Evolutionary conservation across 257 asterid species (phyloP), one percentile per base, ranked within the genome.

Genomic region (Galeopsis tetrahit): DNA sequence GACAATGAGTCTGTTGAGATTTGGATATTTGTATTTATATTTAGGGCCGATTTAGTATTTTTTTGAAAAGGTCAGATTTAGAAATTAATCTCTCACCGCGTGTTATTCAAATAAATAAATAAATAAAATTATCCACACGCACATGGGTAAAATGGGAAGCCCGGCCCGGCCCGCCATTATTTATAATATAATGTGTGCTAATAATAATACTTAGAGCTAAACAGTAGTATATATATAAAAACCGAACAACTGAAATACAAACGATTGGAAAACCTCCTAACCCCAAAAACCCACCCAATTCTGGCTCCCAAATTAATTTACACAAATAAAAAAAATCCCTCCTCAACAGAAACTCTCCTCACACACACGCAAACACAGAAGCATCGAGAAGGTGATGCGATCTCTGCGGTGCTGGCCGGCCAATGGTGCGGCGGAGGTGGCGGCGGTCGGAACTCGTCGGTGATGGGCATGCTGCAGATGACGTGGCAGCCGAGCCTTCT

Each of bases 381-480:
- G 75, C 60, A 17, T 63, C 72, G 76, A 71, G 73, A 63, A 66
- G 82, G 79, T 75, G 86, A 83, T 86, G 90, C 88, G 88, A 86
- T 86, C 83, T 68, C 79, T 78, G 81, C 40, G 83, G 85, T 77
- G 77, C 73, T 59, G 79, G 86, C 66, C 84, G 81, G 85, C 83
- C 90, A 74, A 85, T 85, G 90, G 79, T 85, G 82, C 80, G 79
- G 82, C 77, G 71, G 82, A 55, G 85, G 81, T 28, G 87, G 86
- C 68, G 84, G 72, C 66, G 72, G 14, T 76, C 15, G n/a, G 69
- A 43, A 82, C 76, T 76, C 78, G 82, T 76, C 85, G 91, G 81
- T 84, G 81, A 87, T 89, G 97, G 91, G 84, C 87, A 79, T 79
- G 85, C 84, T 88, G 96, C 97, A 95, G 85, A 92, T 95, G 99